Conservation (phyloP, 306 rosid genomes). For the Cucumis sativus region DNA sequence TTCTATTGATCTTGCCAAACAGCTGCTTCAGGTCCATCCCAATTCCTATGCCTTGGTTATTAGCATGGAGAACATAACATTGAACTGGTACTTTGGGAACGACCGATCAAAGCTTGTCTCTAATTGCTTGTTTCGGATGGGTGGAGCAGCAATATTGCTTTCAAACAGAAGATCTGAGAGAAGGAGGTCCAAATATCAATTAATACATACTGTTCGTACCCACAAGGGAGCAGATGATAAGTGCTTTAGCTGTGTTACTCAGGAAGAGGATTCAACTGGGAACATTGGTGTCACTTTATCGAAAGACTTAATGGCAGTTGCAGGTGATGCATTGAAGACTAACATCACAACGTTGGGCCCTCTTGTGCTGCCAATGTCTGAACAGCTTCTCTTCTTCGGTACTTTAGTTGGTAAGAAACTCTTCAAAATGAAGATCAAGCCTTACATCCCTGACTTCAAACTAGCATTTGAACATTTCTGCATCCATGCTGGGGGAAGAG, state of each 20-base stretch:
- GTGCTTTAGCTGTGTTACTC: conserved; percentile 76
- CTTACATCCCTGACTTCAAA: conserved; percentile 84
- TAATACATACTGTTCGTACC: conserved; percentile 63
- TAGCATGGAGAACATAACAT: conserved; percentile 92
- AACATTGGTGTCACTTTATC: conserved; percentile 80
- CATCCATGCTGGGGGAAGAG: conserved; percentile 89
- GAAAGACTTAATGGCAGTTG: conserved; percentile 85
- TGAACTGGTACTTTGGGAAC: conserved; percentile 92
- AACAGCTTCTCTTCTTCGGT: conserved; percentile 69
- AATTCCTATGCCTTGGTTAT: conserved; percentile 70
- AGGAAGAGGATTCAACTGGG: conserved; percentile 71
- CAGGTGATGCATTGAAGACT: conserved; percentile 82
- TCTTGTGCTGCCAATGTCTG: conserved; percentile 79
- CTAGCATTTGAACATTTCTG: conserved; percentile 89
- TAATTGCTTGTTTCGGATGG: conserved; percentile 75
- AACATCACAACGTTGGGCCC: conserved; percentile 86
- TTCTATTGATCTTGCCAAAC: conserved; percentile 78
- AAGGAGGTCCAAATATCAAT: conserved; percentile 66
- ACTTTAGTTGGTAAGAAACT: conserved; percentile 58
- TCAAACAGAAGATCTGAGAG: conserved; percentile 64
- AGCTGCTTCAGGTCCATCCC: conserved; percentile 78
- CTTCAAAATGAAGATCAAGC: conserved; percentile 78
- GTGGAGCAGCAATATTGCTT: conserved; percentile 79
- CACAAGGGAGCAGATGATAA: conserved; percentile 82
- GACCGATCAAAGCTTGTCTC: conserved; percentile 86